phyloP scores from a whole-genome alignment of 1,284 basidiomycete species.

The Heterobasidion irregulare region DNA sequence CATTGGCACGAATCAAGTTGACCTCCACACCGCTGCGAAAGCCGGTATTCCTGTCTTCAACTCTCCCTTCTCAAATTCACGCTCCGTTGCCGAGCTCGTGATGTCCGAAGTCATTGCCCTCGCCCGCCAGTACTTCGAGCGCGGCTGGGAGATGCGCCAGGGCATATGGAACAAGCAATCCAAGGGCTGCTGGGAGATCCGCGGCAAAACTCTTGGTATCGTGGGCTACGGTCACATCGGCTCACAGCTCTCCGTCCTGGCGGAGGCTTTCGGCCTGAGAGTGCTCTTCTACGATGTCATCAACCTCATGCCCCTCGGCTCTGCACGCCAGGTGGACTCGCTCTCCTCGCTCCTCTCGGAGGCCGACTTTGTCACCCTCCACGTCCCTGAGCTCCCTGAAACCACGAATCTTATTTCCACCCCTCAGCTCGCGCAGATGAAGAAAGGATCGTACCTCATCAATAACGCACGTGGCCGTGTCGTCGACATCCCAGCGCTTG shows the following conservation, averaged over 20 bases:
- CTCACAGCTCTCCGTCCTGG: slow-evolving; percentile 93
- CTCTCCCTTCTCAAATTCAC: slow-evolving; percentile 99
- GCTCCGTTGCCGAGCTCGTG: slow-evolving; percentile 98
- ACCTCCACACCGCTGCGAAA: slow-evolving; percentile 77
- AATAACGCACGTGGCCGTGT: slow-evolving; percentile 97
- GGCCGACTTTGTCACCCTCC: slow-evolving; percentile 93
- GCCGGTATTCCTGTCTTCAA: slow-evolving; percentile 98
- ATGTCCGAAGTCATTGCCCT: slow-evolving; percentile 91
- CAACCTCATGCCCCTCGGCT: slow-evolving; percentile 97
- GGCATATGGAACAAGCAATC: slow-evolving; percentile 99
- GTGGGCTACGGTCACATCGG: slow-evolving; percentile 99
- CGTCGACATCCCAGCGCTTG: slow-evolving; percentile 89
- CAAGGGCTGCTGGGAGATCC: slow-evolving; percentile 96
- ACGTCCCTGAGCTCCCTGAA: slow-evolving; percentile 95
- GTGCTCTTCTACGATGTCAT: slow-evolving; percentile 96
- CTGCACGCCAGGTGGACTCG: slow-evolving; percentile 82
- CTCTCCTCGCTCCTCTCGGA: slow-evolving; percentile 73
- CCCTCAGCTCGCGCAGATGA: slow-evolving; percentile 84
- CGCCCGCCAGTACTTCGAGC: slow-evolving; percentile 91
- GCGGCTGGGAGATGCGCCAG: slow-evolving; percentile 79
- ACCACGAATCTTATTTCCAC: slow-evolving; percentile 91
- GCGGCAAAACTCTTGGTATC: slow-evolving; percentile 97
- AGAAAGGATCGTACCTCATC: slow-evolving; percentile 91
- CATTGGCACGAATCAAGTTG: slow-evolving; percentile 99
- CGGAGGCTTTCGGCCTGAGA: slow-evolving; percentile 94